Evolutionary conservation across 2,329 filamentous ascomycete genomes (phyloP).

Genomic region (Fusarium sororula): DNA sequence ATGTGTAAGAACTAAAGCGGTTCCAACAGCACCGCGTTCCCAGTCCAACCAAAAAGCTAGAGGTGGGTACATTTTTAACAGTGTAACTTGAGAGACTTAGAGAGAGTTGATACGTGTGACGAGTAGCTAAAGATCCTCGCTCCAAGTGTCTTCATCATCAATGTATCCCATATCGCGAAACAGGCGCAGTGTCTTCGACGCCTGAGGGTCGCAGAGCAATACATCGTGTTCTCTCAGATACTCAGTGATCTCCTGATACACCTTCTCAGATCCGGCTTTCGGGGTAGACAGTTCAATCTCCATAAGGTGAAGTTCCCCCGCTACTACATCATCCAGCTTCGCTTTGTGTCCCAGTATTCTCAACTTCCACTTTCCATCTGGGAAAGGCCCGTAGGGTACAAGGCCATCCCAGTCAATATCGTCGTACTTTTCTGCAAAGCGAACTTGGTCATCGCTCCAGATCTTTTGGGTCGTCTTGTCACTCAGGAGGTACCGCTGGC

Average conservation of each 20-base stretch:
- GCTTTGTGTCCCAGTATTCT: slow-evolving; percentile 24
- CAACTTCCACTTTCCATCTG: slow-evolving; percentile 35
- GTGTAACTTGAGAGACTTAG: background rate
- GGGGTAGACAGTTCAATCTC: slow-evolving; percentile 33
- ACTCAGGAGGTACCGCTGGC: slow-evolving; percentile 6
- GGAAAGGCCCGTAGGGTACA: slow-evolving; percentile 26
- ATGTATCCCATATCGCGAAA: slow-evolving; percentile 27
- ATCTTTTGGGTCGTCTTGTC: background rate
- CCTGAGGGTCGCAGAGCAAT: slow-evolving; percentile 27
- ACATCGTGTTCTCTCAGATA: slow-evolving; percentile 18
- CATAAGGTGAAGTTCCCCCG: slow-evolving; percentile 29
- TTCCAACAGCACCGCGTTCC: background rate
- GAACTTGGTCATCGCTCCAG: slow-evolving; percentile 33
- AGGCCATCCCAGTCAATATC: slow-evolving; percentile 32
- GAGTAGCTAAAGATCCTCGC: slow-evolving; percentile 7
- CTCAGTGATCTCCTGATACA: slow-evolving; percentile 11
- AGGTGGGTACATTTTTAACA: too few relatives aligned
- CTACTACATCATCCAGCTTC: slow-evolving; percentile 34
- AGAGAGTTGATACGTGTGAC: background rate
- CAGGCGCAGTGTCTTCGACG: slow-evolving; percentile 29
- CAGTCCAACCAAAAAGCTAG: background rate
- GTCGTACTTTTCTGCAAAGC: slow-evolving; percentile 29
- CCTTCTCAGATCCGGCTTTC: slow-evolving; percentile 13
- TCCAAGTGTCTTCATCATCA: background rate
- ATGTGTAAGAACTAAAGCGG: background rate